Evolutionary conservation across 345 rosid genomes (phyloP).

Genomic region (Gossypium thurberi): DNA sequence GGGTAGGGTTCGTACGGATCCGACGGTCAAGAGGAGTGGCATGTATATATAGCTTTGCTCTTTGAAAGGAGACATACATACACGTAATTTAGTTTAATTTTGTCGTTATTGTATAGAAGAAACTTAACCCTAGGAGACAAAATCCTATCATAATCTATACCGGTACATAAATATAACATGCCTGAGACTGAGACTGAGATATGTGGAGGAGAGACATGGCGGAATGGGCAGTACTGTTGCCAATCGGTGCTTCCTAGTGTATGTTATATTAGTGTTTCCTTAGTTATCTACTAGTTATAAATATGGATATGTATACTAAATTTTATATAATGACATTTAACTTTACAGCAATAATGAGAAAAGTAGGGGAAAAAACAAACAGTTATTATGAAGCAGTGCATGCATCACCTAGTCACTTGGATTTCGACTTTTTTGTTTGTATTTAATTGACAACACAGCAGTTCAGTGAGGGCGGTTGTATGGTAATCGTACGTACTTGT

Average conservation of each 20-base stretch:
- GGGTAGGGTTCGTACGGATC: not conserved
- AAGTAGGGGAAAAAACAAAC: not conserved
- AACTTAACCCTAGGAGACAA: not conserved
- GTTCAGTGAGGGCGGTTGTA: not conserved
- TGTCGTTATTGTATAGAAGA: not conserved
- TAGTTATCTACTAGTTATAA: too few species aligned
- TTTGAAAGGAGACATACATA: not conserved
- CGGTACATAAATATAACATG: not conserved
- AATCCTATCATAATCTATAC: conserved; percentile 10
- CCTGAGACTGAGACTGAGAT: not conserved
- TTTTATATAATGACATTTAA: not conserved
- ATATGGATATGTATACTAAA: too few species aligned
- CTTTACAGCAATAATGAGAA: not conserved
- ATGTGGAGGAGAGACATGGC: not conserved
- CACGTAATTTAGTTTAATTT: not conserved
- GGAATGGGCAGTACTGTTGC: not conserved
- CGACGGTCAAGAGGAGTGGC: not conserved
- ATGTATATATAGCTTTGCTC: too few species aligned
- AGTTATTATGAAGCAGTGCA: not conserved
- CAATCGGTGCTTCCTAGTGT: not conserved
- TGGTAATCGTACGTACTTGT: not conserved
- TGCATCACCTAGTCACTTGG: not conserved
- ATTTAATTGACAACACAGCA: too few species aligned
- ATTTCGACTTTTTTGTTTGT: not conserved
- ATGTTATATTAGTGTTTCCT: too few species aligned